Conservation (phyloP, 805 yeast species). For the Yarrowia keelungensis region DNA sequence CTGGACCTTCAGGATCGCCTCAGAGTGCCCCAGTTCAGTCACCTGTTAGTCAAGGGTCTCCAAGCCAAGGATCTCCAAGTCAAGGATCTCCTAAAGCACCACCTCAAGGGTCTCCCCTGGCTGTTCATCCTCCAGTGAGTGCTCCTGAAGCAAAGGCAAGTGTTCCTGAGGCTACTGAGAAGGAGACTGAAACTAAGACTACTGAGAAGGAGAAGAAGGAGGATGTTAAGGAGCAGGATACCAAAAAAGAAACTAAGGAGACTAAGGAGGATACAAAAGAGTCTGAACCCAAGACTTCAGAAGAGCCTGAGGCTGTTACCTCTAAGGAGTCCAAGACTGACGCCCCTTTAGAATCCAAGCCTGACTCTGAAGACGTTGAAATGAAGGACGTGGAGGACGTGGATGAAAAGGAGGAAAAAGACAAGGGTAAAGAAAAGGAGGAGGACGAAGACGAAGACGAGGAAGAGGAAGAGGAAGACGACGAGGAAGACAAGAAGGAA, state of each 20-base stretch:
- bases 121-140: background rate
- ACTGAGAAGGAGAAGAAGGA: no score
- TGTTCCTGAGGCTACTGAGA: background rate
- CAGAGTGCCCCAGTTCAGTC: no score
- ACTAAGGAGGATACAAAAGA: no score
- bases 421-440: constrained; percentile 50
- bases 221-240: no score
- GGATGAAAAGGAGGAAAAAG: constrained; percentile 11
- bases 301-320: no score
- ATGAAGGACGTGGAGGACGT: background rate
- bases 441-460: constrained; percentile 39
- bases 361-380: constrained; percentile 9
- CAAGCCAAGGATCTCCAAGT: background rate
- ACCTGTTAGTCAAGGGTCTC: background rate
- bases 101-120: background rate
- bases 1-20: no score
- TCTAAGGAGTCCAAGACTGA: no score
- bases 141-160: background rate
- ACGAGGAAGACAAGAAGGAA: background rate
- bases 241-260: no score
- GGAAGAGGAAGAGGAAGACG: background rate
- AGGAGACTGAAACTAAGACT: background rate
- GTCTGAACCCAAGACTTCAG: no score
- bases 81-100: background rate
- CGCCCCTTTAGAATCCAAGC: background rate